These are phyloP conservation scores for Leccinum solheimii DNA, from an alignment of 1,284 basidiomycete genomes.

Conservation along the genomic window DNA sequence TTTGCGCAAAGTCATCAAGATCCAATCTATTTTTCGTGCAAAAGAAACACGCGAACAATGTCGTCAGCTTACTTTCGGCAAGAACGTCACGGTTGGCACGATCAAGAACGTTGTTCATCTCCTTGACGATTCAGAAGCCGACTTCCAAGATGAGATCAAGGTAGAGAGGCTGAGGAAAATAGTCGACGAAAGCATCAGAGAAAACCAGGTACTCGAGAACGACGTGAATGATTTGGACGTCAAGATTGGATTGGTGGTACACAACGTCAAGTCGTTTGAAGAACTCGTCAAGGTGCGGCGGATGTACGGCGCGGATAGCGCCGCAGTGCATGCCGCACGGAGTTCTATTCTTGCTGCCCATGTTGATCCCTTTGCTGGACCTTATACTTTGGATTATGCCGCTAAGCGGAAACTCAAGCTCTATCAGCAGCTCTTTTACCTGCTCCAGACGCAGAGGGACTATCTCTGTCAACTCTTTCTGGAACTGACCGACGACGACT, in stretches of 20 bases:
- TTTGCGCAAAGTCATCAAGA: constrained; percentile 86
- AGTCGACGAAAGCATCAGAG: constrained; percentile 91
- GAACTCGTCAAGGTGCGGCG: constrained; percentile 75
- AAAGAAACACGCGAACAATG: constrained; percentile 96
- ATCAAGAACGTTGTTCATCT: constrained; percentile 99
- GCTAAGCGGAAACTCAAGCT: constrained; percentile 92
- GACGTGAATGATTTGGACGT: constrained; percentile 94
- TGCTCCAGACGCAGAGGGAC: constrained; percentile 87
- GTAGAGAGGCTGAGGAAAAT: constrained; percentile 83
- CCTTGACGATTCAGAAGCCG: constrained; percentile 93
- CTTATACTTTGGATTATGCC: constrained; percentile 81
- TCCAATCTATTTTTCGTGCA: constrained; percentile 94
- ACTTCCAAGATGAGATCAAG: constrained; percentile 96
- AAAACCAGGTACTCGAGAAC: constrained; percentile 89
- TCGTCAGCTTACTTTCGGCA: constrained; percentile 90
- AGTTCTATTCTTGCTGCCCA: constrained; percentile 82
- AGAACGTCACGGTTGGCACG: constrained; percentile 91
- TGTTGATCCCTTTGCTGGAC: constrained; percentile 87
- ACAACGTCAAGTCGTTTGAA: constrained; percentile 93
- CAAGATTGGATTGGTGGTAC: constrained; percentile 95
- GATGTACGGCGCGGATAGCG: constrained; percentile 65
- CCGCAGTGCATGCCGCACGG: constrained; percentile 69
- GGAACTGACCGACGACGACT: constrained; percentile 56
- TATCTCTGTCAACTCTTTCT: constrained; percentile 86
- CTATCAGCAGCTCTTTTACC: constrained; percentile 96